Conservation (phyloP, 2,329 filamentous ascomycete species). For the Pyricularia pennisetigena region DNA sequence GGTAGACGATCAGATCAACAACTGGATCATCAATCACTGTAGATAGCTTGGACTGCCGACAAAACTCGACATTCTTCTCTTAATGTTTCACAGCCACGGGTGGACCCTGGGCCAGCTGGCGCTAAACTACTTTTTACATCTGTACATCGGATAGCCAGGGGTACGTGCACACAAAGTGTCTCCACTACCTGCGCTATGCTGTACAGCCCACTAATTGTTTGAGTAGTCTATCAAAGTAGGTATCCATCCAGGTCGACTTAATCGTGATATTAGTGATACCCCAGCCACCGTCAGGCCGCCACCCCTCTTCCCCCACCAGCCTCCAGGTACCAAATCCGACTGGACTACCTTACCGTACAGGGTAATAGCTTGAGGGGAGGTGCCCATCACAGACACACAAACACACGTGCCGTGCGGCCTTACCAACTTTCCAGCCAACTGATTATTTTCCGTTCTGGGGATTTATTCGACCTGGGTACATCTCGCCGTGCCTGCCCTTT, state of each 20-base stretch:
- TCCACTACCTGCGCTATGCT: too few relatives aligned
- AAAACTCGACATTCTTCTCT: not conserved
- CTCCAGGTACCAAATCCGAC: not conserved
- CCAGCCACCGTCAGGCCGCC: not conserved
- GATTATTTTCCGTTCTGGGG: not conserved
- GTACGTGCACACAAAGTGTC: not conserved
- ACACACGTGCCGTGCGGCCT: not conserved
- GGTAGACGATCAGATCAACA: not conserved
- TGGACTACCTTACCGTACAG: not conserved
- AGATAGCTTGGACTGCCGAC: not conserved
- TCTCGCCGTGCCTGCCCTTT: not conserved
- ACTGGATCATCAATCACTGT: not conserved
- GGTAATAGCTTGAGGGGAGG: not conserved
- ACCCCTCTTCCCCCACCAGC: not conserved
- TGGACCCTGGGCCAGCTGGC: not conserved
- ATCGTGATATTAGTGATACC: not conserved
- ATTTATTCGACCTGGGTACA: not conserved
- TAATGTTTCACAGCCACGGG: not conserved
- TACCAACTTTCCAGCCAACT: not conserved
- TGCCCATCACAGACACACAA: too few relatives aligned
- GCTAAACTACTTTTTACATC: not conserved
- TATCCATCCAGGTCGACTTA: not conserved
- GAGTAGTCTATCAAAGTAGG: not conserved
- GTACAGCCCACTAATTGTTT: not conserved
- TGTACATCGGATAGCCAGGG: not conserved